A percentile compares a stretch with the other conserved stretches of the same genome.
Evolutionary conservation across 2,329 filamentous ascomycete species (phyloP).

Genomic region (Beauveria australis): DNA sequence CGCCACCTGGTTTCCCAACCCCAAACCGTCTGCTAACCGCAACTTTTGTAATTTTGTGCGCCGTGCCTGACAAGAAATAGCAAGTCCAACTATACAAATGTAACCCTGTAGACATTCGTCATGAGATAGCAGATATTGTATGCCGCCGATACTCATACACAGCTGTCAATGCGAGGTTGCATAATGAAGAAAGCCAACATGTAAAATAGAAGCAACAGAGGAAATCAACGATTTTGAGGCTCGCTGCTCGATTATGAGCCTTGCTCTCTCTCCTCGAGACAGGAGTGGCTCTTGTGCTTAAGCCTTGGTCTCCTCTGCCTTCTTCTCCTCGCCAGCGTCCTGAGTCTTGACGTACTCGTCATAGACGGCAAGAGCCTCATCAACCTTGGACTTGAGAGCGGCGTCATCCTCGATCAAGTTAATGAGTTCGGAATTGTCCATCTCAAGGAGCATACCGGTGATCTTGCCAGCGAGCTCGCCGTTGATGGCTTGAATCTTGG

Average conservation of each 20-base stretch:
- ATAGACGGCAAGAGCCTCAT: conserved; percentile 94
- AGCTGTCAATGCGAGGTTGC: neutral
- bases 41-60: conserved; percentile 27
- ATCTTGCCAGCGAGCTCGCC: conserved; percentile 97
- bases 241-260: conserved; percentile 21
- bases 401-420: conserved; percentile 86
- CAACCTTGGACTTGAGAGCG: conserved; percentile 89
- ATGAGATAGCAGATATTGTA: conserved; percentile 22
- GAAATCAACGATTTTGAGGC: conserved; percentile 15
- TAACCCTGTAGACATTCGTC: conserved; percentile 19
- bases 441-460: conserved; percentile 98
- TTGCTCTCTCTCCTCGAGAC: conserved; percentile 30
- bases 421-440: conserved; percentile 93
- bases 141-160: conserved; percentile 11
- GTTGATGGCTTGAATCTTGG: conserved; percentile 94
- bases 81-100: conserved; percentile 35
- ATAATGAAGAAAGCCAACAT: conserved; percentile 10
- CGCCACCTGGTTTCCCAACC: neutral
- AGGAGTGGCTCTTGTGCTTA: conserved; percentile 15
- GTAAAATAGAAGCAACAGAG: conserved; percentile 16
- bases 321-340: conserved; percentile 43
- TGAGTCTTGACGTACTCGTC: conserved; percentile 89
- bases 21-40: conserved; percentile 18
- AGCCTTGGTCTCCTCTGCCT: conserved; percentile 36
- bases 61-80: conserved; percentile 29